A percentile compares a stretch with the other conserved stretches of the same genome.
phyloP scores from a whole-genome alignment of 2,329 filamentous ascomycete species.

The Xenosphaeropsis pyriputrescens region DNA sequence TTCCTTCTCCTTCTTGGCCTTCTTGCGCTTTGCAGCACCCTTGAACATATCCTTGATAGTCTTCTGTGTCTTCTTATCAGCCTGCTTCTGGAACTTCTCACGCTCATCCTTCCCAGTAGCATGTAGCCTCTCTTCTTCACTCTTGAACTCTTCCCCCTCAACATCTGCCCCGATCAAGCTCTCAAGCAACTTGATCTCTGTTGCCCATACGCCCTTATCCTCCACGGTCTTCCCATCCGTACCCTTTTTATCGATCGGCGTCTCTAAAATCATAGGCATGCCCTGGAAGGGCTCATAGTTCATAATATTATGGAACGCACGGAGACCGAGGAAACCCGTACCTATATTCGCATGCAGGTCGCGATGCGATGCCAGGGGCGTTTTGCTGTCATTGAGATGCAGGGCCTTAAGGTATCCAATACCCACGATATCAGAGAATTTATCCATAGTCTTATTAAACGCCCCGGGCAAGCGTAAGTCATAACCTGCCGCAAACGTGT shows the following conservation, averaged over 20 bases:
- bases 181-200: slow-evolving; percentile 91
- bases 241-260: slow-evolving; percentile 67
- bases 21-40: slow-evolving; percentile 20
- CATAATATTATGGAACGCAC: slow-evolving; percentile 82
- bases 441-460: slow-evolving; percentile 57
- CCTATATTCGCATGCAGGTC: slow-evolving; percentile 96
- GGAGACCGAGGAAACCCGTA: slow-evolving; percentile 80
- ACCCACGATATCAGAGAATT: slow-evolving; percentile 69
- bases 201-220: slow-evolving; percentile 75
- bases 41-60: slow-evolving; percentile 22
- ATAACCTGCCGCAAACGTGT: slow-evolving; percentile 88
- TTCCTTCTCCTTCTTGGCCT: slow-evolving; percentile 21
- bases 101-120: slow-evolving; percentile 57
- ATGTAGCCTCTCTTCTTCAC: slow-evolving; percentile 49
- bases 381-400: slow-evolving; percentile 93
- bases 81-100: slow-evolving; percentile 61
- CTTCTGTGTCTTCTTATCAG: slow-evolving; percentile 52
- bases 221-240: slow-evolving; percentile 53
- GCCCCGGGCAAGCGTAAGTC: slow-evolving; percentile 65
- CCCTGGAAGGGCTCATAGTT: slow-evolving; percentile 65
- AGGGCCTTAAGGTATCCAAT: slow-evolving; percentile 68
- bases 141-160: slow-evolving; percentile 56
- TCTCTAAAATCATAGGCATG: slow-evolving; percentile 88
- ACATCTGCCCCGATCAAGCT: slow-evolving; percentile 72
- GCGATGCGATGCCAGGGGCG: slow-evolving; percentile 64